Percentiles rank a stretch among this genome's conserved stretches.
These are phyloP conservation scores for Alternaria consortialis DNA, from an alignment of 2,329 filamentous ascomycete species.

Conservation along the genomic window DNA sequence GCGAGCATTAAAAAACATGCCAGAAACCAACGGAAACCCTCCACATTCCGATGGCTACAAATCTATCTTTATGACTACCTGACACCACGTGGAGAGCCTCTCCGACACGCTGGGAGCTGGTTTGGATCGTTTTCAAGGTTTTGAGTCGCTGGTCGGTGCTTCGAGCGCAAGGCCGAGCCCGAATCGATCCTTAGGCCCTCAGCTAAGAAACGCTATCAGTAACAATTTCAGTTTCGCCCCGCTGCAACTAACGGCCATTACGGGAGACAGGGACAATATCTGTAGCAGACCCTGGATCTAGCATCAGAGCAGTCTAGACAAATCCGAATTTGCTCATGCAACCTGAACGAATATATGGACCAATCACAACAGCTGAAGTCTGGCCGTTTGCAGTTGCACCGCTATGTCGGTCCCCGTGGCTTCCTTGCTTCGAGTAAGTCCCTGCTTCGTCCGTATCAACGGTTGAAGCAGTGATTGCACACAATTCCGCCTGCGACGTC, in stretches of 20 bases:
- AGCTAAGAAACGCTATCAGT: background rate
- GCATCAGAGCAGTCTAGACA: constrained; percentile 1
- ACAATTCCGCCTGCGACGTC: constrained; percentile 1
- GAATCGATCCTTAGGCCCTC: background rate
- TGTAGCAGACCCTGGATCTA: background rate
- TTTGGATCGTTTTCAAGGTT: background rate
- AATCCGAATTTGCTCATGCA: background rate
- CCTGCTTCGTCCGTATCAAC: constrained; percentile 3
- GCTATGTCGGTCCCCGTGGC: background rate
- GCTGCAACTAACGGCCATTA: background rate
- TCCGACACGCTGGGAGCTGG: background rate
- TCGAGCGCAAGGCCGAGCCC: background rate
- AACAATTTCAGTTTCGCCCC: background rate
- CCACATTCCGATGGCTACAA: background rate
- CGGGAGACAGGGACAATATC: background rate
- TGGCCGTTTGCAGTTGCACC: background rate
- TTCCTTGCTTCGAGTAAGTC: background rate
- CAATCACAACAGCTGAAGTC: background rate
- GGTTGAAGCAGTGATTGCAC: background rate
- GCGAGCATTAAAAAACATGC: background rate
- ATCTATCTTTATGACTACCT: background rate
- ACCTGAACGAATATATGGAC: background rate
- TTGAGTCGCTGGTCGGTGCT: constrained; percentile 1
- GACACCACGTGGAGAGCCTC: background rate
- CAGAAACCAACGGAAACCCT: background rate